Conservation (phyloP, 257 asterid genomes). For the Jacaranda mimosifolia region DNA sequence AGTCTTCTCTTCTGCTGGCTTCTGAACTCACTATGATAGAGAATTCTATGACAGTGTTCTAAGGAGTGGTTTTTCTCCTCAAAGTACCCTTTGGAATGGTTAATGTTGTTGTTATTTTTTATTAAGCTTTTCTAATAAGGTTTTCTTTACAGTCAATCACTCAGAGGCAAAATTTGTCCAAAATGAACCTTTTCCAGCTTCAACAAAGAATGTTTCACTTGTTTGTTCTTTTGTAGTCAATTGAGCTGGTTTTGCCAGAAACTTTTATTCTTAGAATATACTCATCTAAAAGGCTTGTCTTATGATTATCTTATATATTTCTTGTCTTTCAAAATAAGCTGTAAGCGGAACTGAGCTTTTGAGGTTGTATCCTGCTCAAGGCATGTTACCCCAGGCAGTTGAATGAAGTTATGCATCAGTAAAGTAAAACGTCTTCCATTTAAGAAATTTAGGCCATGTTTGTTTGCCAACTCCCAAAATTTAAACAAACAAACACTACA, state of each 20-base stretch:
- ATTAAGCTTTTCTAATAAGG: background rate
- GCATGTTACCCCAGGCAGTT: background rate
- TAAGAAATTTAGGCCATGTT: background rate
- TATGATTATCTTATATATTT: background rate
- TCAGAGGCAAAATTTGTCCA: background rate
- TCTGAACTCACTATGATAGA: background rate
- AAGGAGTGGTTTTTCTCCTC: background rate
- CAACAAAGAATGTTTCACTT: background rate
- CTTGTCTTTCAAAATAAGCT: background rate
- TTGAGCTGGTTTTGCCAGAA: background rate
- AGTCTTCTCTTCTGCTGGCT: background rate
- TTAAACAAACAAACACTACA: too few species aligned
- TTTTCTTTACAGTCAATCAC: background rate
- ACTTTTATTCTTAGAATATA: background rate
- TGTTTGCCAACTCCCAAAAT: too few species aligned
- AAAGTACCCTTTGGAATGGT: background rate
- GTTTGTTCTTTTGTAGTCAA: background rate
- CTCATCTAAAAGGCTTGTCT: background rate
- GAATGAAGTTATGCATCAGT: background rate
- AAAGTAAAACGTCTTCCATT: background rate
- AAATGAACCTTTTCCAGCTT: background rate
- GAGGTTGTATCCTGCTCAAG: slow-evolving; percentile 1
- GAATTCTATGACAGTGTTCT: background rate
- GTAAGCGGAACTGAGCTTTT: background rate
- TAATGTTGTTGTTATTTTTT: background rate